These are phyloP conservation scores for Echeveria elegans DNA, from an alignment of 164 flowering plant species.

Conservation along the genomic window DNA sequence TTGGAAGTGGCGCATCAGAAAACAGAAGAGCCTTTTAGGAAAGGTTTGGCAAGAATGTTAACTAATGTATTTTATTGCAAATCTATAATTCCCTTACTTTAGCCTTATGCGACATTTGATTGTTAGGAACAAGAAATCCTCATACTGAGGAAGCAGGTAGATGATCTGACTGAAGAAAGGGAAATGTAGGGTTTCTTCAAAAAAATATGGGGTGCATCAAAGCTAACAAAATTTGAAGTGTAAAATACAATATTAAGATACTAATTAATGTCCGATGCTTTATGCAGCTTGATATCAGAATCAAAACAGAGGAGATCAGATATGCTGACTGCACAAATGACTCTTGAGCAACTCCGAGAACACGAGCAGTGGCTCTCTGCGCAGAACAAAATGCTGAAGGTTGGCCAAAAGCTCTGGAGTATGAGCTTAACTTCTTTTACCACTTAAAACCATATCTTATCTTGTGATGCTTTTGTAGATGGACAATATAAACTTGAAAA, in stretches of 20 bases:
- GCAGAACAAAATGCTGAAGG: constrained; percentile 85
- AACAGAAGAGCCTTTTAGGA: constrained; percentile 30
- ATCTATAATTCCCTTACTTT: background rate
- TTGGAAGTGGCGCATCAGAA: constrained; percentile 57
- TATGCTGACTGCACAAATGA: constrained; percentile 33
- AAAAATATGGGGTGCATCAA: background rate
- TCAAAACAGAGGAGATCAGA: constrained; percentile 35
- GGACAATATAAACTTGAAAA: constrained; percentile 56
- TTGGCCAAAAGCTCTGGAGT: constrained; percentile 9
- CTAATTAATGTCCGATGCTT: background rate
- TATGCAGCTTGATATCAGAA: constrained; percentile 43
- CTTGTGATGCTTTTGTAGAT: constrained; percentile 24
- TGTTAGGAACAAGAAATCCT: constrained; percentile 55
- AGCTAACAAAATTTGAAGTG: background rate
- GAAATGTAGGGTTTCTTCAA: constrained; percentile 37
- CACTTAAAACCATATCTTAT: background rate
- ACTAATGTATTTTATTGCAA: background rate
- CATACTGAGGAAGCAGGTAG: constrained; percentile 34
- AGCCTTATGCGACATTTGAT: constrained; percentile 1
- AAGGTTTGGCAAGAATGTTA: constrained; percentile 29
- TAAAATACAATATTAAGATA: background rate
- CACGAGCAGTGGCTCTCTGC: constrained; percentile 61
- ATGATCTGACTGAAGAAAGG: constrained; percentile 51
- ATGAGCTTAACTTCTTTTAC: background rate
- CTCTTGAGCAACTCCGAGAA: constrained; percentile 45